These are phyloP conservation scores for Vitellaria paradoxa DNA, from an alignment of 179 eudicot species.

Conservation along the genomic window DNA sequence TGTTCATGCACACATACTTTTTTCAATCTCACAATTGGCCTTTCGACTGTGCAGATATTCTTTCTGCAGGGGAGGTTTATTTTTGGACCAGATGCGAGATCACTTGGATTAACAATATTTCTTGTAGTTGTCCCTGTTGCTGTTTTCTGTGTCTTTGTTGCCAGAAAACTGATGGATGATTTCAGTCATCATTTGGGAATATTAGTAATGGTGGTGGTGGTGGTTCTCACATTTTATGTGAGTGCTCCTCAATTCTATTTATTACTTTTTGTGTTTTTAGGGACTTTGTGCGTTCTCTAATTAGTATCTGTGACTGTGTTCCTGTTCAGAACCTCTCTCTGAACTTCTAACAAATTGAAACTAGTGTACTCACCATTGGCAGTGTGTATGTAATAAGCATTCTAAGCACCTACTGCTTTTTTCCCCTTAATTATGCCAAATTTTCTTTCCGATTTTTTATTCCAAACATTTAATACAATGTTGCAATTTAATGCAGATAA, in stretches of 20 bases:
- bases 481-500: not conserved
- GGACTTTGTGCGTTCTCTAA: not conserved
- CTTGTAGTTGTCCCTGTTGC: slow-evolving; percentile 42
- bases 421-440: not conserved
- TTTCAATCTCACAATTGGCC: not conserved
- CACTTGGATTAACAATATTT: slow-evolving; percentile 28
- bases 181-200: slow-evolving; percentile 34
- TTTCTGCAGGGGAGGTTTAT: slow-evolving; percentile 34
- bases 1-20: not conserved
- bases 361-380: not conserved
- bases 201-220: slow-evolving; percentile 25
- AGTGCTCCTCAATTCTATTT: slow-evolving; percentile 12
- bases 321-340: not conserved
- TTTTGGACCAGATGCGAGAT: slow-evolving; percentile 46
- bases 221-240: slow-evolving; percentile 35
- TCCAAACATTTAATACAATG: not conserved
- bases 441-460: not conserved
- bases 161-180: slow-evolving; percentile 31
- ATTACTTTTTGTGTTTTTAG: not conserved
- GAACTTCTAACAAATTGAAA: not conserved
- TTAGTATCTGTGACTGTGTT: not conserved
- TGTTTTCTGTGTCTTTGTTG: slow-evolving; percentile 59
- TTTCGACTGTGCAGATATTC: slow-evolving; percentile 36
- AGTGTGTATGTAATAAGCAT: not conserved
- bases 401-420: not conserved